Percentiles rank a stretch among this genome's conserved stretches.
Evolutionary conservation across 352 stramenopile species (phyloP).

Genomic region (Thraustotheca clavata): DNA sequence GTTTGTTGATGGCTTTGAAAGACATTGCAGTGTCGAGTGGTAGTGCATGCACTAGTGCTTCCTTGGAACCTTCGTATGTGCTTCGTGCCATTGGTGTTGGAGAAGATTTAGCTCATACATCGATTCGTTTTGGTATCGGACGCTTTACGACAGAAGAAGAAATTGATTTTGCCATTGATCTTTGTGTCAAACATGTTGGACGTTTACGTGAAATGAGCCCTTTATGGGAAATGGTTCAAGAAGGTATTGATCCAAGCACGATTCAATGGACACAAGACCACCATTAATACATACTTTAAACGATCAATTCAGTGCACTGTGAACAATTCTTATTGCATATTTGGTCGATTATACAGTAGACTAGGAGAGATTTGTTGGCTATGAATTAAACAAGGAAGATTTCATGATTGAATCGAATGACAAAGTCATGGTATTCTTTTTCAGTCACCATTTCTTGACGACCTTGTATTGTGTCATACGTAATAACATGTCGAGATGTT

Average conservation of each 20-base stretch:
- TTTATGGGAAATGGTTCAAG: constrained; percentile 99
- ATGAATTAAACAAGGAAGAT: background rate
- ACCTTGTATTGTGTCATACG: background rate
- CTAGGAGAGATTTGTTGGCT: no score
- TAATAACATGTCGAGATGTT: no score
- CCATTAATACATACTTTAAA: no score
- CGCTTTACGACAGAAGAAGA: constrained; percentile 98
- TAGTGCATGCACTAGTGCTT: constrained; percentile 95
- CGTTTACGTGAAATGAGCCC: constrained; percentile 98
- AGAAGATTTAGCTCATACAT: constrained; percentile 98
- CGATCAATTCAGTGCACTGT: background rate
- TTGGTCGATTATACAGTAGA: background rate
- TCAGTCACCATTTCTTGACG: background rate
- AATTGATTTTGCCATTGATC: constrained; percentile 94
- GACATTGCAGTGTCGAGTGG: constrained; percentile 98
- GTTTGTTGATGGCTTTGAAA: constrained; percentile 97
- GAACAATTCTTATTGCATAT: background rate
- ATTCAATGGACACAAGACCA: constrained; percentile 99
- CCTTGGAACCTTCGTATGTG: constrained; percentile 98
- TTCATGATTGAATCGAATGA: background rate
- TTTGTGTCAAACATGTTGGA: constrained; percentile 92
- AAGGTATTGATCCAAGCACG: constrained; percentile 99
- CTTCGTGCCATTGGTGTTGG: constrained; percentile 96
- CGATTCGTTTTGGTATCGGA: constrained; percentile 96
- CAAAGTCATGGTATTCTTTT: background rate